Base-by-base conservation (phyloP, 352 stramenopile genomes). In the Pythium plurisporium region DNA sequence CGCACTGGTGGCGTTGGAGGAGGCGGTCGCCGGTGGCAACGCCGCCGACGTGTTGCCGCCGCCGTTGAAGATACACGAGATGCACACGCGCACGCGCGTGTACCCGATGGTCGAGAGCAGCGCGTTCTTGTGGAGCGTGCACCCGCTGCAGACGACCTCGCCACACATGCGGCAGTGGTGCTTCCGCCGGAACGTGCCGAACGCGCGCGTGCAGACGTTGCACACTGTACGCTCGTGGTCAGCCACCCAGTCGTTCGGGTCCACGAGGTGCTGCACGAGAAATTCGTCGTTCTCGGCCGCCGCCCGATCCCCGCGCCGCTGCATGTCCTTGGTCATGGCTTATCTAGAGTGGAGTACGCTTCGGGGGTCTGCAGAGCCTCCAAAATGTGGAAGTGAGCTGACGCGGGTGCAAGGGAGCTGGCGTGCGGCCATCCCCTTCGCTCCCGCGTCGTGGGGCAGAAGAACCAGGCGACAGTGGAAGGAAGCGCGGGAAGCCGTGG, bases 141-240 rank as follows among this genome's bases (percentile, higher is more conserved):
- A 94, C 47, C 76, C 76, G 57, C 76, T 91, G 74, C 83, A 94
- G 19, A 94, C 79, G 22, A 94, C 75, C 52, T 91, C 81, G 5
- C 83, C 81, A 40, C 83, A 94, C 79, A 91, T 91, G 54, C 83
- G 79, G 64, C 83, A 94, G 68, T 94, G 83, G 68, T 94, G 83
- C 64, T 94, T 94, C 66, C 83, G 83, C 34, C 81, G 81, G 60
- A 94, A 94, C 15, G 81, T 82, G 52, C 74, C 76, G 38, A 94
- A 94, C 19, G 70, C 67, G 40, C 83, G 79, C 40, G 79, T 89
- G 69, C 83, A 94, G 25, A 94, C 83, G 50, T 81, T 71, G 69
- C 83, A 94, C 27, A 88, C 60, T 14, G 69, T 70, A 33, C 81
- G 81, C 34, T 89, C 78, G 44, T 79, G 69, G 69, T 91, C 81